Percentiles rank a stretch among this genome's conserved stretches.
phyloP scores from a whole-genome alignment of 768 basidiomycete genomes.

The Serpula lacrymans region DNA sequence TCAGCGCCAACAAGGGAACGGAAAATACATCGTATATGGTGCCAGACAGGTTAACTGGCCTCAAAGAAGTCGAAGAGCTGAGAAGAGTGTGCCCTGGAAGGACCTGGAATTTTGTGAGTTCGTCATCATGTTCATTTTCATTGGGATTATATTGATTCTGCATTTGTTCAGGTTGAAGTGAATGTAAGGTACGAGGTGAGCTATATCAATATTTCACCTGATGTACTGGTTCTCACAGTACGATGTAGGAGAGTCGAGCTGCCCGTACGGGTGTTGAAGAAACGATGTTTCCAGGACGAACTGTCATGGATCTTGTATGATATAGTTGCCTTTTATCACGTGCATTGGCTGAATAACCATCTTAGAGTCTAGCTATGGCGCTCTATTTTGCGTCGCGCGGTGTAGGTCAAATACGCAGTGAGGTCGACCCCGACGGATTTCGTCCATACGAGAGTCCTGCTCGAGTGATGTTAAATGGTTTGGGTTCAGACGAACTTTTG shows the following conservation, averaged over 20 bases:
- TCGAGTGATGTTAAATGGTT: slow-evolving; percentile 80
- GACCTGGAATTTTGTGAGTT: slow-evolving; percentile 82
- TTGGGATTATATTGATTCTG: slow-evolving; percentile 7
- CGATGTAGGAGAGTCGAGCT: slow-evolving; percentile 61
- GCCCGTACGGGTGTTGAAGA: slow-evolving; percentile 56
- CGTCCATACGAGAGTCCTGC: slow-evolving; percentile 68
- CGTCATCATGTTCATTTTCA: slow-evolving; percentile 1
- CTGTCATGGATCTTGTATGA: slow-evolving; percentile 86
- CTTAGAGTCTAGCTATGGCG: slow-evolving; percentile 85
- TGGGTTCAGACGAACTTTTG: slow-evolving; percentile 93
- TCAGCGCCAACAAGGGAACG: slow-evolving; percentile 1
- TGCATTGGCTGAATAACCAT: slow-evolving; percentile 3
- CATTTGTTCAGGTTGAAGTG: slow-evolving; percentile 65
- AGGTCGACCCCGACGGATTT: slow-evolving; percentile 27
- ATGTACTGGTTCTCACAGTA: too few relatives aligned
- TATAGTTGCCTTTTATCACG: background rate
- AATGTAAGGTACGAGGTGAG: slow-evolving; percentile 77
- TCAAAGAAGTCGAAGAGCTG: slow-evolving; percentile 76
- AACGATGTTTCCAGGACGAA: slow-evolving; percentile 74
- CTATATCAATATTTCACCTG: slow-evolving; percentile 3
- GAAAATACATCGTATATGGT: slow-evolving; percentile 58
- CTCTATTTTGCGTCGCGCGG: slow-evolving; percentile 92
- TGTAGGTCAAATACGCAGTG: slow-evolving; percentile 50
- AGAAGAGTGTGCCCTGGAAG: slow-evolving; percentile 71
- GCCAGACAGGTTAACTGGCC: slow-evolving; percentile 84